Evolutionary conservation across 2,329 filamentous ascomycete genomes (phyloP), one percentile per base, ranked within the genome.

Genomic region (Alternaria metachromatica): DNA sequence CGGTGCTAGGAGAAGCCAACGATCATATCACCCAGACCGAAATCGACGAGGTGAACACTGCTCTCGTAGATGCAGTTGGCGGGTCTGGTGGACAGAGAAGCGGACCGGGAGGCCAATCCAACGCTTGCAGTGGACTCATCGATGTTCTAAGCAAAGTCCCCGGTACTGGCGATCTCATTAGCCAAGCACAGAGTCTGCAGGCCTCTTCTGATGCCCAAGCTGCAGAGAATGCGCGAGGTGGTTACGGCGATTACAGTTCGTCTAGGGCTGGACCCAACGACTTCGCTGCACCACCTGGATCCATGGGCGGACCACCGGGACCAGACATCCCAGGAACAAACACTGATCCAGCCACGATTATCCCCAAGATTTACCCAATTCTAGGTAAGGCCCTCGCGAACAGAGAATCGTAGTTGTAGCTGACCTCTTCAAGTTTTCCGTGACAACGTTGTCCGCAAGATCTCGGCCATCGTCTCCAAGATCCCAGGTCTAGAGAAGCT

Each of bases 401-500:
- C 28, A 5, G 13, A 37, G 15, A 8, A 3, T 6, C 9, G 8
- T 6, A 5, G 6, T 1, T 1, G 1, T 9, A 37, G 28, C 49
- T 51, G 21, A 51, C 28, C 28, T 7, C 9, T n/a, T 20, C 26
- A 51, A 51, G 87, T 92, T 64, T 99, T 98, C 84, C 88, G 95
- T 63, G 96, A 99, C 83, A 96, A 91, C 75, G 94, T 99, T 58
- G 94, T 97, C 55, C 93, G 93, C 71, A 88, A 90, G 44, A 94
- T 99, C 79, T 93, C 89, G 75, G 87, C 89, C 43, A 91, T 94
- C 56, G 93, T 98, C 69, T 89, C 94, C 72, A 97, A 96, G 83
- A 91, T 99, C 43, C 96, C 96, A 0, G 95, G 95, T 0, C 85
- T 99, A 5, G 93, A 97, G 81, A 83, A 90, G 65, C 84, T 97